Percentiles rank a stretch among this genome's conserved stretches.
phyloP scores from a whole-genome alignment of 768 basidiomycete genomes.

The Mycena rosella region DNA sequence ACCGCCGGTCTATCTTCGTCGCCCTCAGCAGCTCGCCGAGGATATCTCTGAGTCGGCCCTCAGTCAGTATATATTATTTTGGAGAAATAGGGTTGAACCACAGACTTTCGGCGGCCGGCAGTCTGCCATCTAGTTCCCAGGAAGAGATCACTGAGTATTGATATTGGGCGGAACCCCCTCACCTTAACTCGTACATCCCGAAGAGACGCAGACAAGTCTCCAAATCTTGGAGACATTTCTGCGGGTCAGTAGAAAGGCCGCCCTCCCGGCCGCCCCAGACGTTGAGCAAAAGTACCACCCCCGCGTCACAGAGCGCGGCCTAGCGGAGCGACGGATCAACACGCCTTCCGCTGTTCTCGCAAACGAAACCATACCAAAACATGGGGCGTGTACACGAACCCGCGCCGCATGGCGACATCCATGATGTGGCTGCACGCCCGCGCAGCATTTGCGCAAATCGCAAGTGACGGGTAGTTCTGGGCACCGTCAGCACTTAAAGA shows the following conservation, averaged over 20 bases:
- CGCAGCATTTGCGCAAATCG: slow-evolving; percentile 81
- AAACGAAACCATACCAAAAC: slow-evolving; percentile 27
- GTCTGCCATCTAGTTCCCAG: slow-evolving; percentile 13
- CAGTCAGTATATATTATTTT: neutral
- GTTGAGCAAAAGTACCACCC: slow-evolving; percentile 14
- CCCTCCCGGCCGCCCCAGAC: slow-evolving; percentile 20
- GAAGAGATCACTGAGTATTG: neutral
- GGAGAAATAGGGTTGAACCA: neutral
- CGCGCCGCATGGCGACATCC: slow-evolving; percentile 49
- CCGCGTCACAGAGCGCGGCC: slow-evolving; percentile 9
- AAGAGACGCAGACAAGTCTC: slow-evolving; percentile 18
- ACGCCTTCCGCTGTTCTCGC: too few species aligned
- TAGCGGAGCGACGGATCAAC: too few species aligned
- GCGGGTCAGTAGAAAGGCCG: slow-evolving; percentile 14
- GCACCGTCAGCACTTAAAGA: slow-evolving; percentile 5
- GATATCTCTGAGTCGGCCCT: slow-evolving; percentile 13
- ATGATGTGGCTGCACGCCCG: slow-evolving; percentile 73
- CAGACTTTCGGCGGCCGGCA: slow-evolving; percentile 29
- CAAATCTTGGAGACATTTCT: slow-evolving; percentile 24
- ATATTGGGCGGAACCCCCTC: neutral
- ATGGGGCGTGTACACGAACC: slow-evolving; percentile 14
- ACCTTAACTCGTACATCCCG: slow-evolving; percentile 21
- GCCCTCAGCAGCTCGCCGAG: slow-evolving; percentile 21
- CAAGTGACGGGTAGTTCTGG: slow-evolving; percentile 63
- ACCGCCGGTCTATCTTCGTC: slow-evolving; percentile 9